Base-by-base conservation (phyloP, 2,329 filamentous ascomycete genomes). In the Neurospora sp. region DNA sequence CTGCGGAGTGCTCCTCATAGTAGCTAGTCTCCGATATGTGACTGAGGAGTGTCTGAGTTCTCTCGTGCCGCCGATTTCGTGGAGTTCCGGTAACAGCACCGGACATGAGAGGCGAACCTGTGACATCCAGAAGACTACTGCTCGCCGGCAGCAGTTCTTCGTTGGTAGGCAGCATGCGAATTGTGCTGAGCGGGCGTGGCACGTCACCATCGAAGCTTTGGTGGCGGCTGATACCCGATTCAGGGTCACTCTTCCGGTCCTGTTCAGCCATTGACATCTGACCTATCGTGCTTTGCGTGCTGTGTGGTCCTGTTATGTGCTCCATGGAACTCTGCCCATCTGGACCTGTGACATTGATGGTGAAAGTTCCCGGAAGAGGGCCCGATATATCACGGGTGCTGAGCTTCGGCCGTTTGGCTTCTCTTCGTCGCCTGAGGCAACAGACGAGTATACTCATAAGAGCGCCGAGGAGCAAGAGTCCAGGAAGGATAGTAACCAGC, bases 401-500 rank as follows among this genome's bases (percentile, higher is more conserved):
- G 38, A 75, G 70, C 43, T 58, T 73, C 15, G 71, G 72, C 28
- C 69, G 70, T 23, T 70, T 66, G 33, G 67, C 68, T 52, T 75
- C 71, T 58, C 75, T 73, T 13, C 73, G 74, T 38, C 76, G 74
- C n/a, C 75, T 74, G 43, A 76, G 76, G 10, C 75, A 78, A 69
- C 76, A 78, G 38, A 78, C 72, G 4, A 78, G 71, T 1, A 78
- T 74, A 19, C 80, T 72, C 9, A 80, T 71, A 4, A 81, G 71
- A 0, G 79, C 72, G 11, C 81, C 69, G 23, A 79, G 75, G 0
- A 84, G 72, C 15, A 84, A 73, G 2, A 83, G 71, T 76, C 74
- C 36, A 72, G 74, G 11, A 73, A 71, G 5, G 75, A 73, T 15
- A 71, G 62, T 10, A 66, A 46, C 11, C 28, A 38, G 17, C 43